Base-by-base conservation (phyloP, 1,284 basidiomycete genomes). In the Malassezia sp. region DNA sequence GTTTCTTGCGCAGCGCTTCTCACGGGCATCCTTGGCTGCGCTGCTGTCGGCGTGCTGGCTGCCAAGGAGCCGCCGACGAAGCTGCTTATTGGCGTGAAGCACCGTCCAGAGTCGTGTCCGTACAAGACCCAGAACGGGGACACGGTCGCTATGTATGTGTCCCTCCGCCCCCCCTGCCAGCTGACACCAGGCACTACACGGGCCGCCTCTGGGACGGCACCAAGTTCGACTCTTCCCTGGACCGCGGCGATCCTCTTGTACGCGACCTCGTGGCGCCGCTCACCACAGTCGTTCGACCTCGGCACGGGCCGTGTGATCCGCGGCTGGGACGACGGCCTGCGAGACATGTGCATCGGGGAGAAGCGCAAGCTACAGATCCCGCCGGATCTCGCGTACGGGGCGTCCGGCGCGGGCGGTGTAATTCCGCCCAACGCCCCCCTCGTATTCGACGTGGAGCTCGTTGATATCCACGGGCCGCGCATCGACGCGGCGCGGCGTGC, bases 401-500 rank as follows among this genome's bases (percentile, higher is more conserved):
- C 77, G 2, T 78, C 82, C 30, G 85, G 85, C 4, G 81, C 81
- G 50, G 84, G 84, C 17, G 73, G 71, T 10, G 73, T 82, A 42
- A 96, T 96, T 52, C 90, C 90, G 17, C 75, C 83, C 21, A 76
- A 82, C 61, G 81, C 89, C 3, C 81, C 83, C 5, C 77, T 96
- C 27, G 80, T 89, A 26, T 96, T 96, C 72, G 84, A 88, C 15
- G 84, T 50, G 15, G 48, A 50, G 31, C 42, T 50, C 7, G 15
- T 50, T 11, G 37, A 50, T 27, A 50, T 50, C 38, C 21, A 39
- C 5, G 30, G 42, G 15, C 45, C 38, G 27, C 15, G 26, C 23
- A 29, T 40, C 15, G 23, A 11, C 8, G 32, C 26, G 21, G 15
- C 9, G 20, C 24, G 26, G 11, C 26, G 30, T n/a, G 27, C 21